Evolutionary conservation across 164 flowering plant species (phyloP).

Genomic region (Vitis rotundifolia): DNA sequence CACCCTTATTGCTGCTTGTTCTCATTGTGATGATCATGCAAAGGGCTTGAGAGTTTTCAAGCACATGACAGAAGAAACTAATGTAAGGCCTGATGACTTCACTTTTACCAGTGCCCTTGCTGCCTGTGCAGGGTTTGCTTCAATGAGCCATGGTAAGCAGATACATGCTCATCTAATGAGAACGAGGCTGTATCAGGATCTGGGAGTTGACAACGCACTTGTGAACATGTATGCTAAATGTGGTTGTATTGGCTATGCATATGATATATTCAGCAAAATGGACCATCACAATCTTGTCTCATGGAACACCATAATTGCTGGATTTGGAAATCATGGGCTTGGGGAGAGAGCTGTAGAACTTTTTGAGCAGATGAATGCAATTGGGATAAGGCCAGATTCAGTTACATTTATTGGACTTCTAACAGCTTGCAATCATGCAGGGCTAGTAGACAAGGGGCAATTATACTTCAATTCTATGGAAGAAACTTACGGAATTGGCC

Average conservation of each 20-base stretch:
- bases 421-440: conserved; percentile 73
- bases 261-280: conserved; percentile 40
- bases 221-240: conserved; percentile 85
- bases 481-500: conserved; percentile 40
- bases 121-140: conserved; percentile 59
- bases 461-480: conserved; percentile 51
- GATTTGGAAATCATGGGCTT: conserved; percentile 62
- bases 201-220: conserved; percentile 66
- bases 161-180: conserved; percentile 60
- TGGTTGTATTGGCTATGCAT: conserved; percentile 53
- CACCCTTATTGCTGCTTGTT: conserved; percentile 57
- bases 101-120: conserved; percentile 63
- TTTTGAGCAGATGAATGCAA: conserved; percentile 54
- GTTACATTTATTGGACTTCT: conserved; percentile 62
- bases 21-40: conserved; percentile 47
- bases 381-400: conserved; percentile 52
- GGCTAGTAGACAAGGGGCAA: conserved; percentile 58
- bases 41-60: conserved; percentile 47
- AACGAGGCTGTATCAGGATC: conserved; percentile 38
- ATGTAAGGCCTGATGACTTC: conserved; percentile 50
- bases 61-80: conserved; percentile 34
- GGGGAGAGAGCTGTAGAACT: conserved; percentile 42
- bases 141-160: conserved; percentile 51
- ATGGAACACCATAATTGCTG: conserved; percentile 75
- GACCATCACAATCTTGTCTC: conserved; percentile 47